These are phyloP conservation scores for Fimicolochytrium jonesii DNA, from an alignment of 192 early-diverging fungal species.

Conservation along the genomic window DNA sequence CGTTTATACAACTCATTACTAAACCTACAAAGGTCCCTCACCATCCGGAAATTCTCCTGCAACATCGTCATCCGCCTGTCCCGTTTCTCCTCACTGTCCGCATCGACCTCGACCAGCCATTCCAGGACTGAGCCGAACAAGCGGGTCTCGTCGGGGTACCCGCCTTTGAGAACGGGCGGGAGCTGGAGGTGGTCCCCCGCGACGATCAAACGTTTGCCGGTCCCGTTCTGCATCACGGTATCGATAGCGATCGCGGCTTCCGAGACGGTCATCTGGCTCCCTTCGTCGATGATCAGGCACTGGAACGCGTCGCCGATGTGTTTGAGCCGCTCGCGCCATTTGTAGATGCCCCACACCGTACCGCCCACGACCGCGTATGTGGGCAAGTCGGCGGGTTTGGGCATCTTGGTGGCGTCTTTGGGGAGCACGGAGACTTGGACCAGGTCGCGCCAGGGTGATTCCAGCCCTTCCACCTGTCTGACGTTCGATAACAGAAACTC, in stretches of 20 bases:
- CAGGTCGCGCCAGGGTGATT: slow-evolving; percentile 15
- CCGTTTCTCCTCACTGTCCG: neutral
- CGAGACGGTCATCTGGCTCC: slow-evolving; percentile 26
- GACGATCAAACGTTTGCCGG: slow-evolving; percentile 24
- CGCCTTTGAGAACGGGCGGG: slow-evolving; percentile 26
- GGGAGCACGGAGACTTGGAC: neutral
- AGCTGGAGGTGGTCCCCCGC: slow-evolving; percentile 35
- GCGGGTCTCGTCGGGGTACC: slow-evolving; percentile 10
- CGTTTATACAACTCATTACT: slow-evolving; percentile 18
- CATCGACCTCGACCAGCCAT: slow-evolving; percentile 17
- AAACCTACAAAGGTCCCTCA: slow-evolving; percentile 23
- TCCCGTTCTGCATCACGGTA: slow-evolving; percentile 1
- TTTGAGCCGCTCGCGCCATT: slow-evolving; percentile 1
- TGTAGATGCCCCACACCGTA: slow-evolving; percentile 31
- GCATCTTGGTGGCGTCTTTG: neutral
- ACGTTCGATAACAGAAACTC: neutral
- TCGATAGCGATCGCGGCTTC: slow-evolving; percentile 28
- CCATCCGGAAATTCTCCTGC: slow-evolving; percentile 40
- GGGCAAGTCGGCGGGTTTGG: neutral
- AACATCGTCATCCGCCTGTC: slow-evolving; percentile 15
- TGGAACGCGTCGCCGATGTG: slow-evolving; percentile 9
- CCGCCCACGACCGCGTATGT: slow-evolving; percentile 15
- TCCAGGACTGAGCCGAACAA: slow-evolving; percentile 36
- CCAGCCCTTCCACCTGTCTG: neutral
- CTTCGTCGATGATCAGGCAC: slow-evolving; percentile 36